A percentile compares a stretch with the other conserved stretches of the same genome.
phyloP scores from a whole-genome alignment of 192 early-diverging fungal genomes.

The Linnemannia hyalina region DNA sequence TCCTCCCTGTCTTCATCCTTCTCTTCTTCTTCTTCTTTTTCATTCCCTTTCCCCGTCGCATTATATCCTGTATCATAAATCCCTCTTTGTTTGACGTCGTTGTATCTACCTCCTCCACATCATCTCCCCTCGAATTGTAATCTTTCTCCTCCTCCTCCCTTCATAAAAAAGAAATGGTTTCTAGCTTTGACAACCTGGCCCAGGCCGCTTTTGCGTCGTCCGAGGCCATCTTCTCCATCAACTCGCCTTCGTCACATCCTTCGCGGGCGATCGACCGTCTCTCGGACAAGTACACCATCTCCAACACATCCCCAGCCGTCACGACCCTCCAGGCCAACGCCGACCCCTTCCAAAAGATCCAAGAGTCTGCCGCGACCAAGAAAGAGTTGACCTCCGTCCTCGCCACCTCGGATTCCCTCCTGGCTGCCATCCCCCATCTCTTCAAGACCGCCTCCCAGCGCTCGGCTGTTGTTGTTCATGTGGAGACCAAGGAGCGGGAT shows the following conservation, averaged over 20 bases:
- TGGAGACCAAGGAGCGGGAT: slow-evolving; percentile 61
- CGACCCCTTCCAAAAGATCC: slow-evolving; percentile 49
- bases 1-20: background rate
- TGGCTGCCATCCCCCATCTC: slow-evolving; percentile 68
- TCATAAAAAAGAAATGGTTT: slow-evolving; percentile 46
- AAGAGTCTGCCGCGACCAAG: slow-evolving; percentile 31
- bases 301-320: slow-evolving; percentile 41
- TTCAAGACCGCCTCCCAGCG: slow-evolving; percentile 63
- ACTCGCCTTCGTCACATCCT: slow-evolving; percentile 40
- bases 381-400: slow-evolving; percentile 48
- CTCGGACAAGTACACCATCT: slow-evolving; percentile 49
- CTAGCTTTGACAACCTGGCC: slow-evolving; percentile 57
- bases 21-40: slow-evolving; percentile 5
- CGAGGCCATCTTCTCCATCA: slow-evolving; percentile 43
- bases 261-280: slow-evolving; percentile 37
- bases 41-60: slow-evolving; percentile 7
- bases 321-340: slow-evolving; percentile 51
- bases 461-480: slow-evolving; percentile 68
- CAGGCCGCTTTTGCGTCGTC: slow-evolving; percentile 58
- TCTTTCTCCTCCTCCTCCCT: background rate
- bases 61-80: slow-evolving; percentile 22
- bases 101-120: background rate
- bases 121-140: slow-evolving; percentile 23
- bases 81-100: slow-evolving; percentile 4
- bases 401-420: slow-evolving; percentile 48